A percentile compares a stretch with the other conserved stretches of the same genome.
Conservation (phyloP, 768 basidiomycete genomes). For the Mycena floridula region DNA sequence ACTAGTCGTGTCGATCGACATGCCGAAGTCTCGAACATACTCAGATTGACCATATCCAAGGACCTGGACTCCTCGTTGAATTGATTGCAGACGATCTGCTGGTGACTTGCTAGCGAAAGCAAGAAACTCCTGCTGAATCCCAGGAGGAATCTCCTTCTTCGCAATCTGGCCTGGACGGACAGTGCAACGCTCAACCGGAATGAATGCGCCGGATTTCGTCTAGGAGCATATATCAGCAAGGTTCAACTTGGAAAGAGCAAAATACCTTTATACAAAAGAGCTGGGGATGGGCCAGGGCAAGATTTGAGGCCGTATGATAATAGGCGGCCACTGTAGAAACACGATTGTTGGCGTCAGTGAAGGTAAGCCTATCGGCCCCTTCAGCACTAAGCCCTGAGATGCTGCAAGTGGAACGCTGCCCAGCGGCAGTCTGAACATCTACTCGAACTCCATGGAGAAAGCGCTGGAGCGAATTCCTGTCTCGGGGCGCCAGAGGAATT, state of each 20-base stretch:
- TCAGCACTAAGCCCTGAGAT: conserved; percentile 47
- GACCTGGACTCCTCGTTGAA: conserved; percentile 46
- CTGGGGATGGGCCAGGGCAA: conserved; percentile 37
- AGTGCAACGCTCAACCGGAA: conserved; percentile 63
- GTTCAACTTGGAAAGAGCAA: conserved; percentile 1
- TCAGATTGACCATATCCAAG: conserved; percentile 35
- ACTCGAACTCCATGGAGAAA: conserved; percentile 33
- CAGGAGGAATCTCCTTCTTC: conserved; percentile 63
- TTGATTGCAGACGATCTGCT: conserved; percentile 46
- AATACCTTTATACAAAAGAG: conserved; percentile 53
- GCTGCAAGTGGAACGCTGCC: conserved; percentile 8
- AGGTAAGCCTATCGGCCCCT: conserved; percentile 47
- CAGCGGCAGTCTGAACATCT: conserved; percentile 15
- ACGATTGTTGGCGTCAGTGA: conserved; percentile 34
- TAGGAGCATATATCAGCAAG: conserved; percentile 16
- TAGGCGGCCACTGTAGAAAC: conserved; percentile 37
- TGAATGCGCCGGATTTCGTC: conserved; percentile 55
- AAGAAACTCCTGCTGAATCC: conserved; percentile 57
- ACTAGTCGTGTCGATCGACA: conserved; percentile 26
- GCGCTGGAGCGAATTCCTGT: conserved; percentile 34
- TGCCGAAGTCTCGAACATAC: conserved; percentile 36
- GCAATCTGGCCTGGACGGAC: conserved; percentile 65
- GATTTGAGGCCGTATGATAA: conserved; percentile 15
- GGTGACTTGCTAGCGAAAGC: conserved; percentile 66
- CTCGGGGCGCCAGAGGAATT: conserved; percentile 31